These are phyloP conservation scores for Pseudomonodictys pantanalensis DNA, from an alignment of 495 filamentous ascomycete genomes.

Conservation along the genomic window DNA sequence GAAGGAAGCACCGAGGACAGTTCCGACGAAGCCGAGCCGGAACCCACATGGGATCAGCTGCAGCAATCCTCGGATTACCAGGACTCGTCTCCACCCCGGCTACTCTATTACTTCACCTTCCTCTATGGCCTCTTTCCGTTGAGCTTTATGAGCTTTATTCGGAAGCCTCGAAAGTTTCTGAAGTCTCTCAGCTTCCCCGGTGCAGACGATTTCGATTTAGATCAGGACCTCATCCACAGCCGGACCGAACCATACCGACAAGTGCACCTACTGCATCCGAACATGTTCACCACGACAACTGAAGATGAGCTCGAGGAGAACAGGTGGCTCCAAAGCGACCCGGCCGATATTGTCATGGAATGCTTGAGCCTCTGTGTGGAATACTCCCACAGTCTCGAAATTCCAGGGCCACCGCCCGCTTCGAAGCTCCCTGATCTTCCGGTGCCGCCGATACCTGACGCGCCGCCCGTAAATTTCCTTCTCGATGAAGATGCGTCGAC, in stretches of 20 bases:
- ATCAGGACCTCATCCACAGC: constrained; percentile 65
- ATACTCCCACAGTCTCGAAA: constrained; percentile 35
- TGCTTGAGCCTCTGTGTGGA: constrained; percentile 57
- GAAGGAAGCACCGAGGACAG: background rate
- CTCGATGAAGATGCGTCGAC: constrained; percentile 34
- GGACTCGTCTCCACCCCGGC: constrained; percentile 61
- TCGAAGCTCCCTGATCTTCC: constrained; percentile 43
- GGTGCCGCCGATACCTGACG: constrained; percentile 36
- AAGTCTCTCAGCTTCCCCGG: constrained; percentile 59
- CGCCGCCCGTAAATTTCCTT: constrained; percentile 39
- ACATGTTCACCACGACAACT: constrained; percentile 67
- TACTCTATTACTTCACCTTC: constrained; percentile 74
- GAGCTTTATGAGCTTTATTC: constrained; percentile 72
- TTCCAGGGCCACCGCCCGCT: constrained; percentile 39
- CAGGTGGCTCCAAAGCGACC: constrained; percentile 69
- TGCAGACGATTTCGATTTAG: constrained; percentile 66
- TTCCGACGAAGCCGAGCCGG: constrained; percentile 16
- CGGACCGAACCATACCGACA: constrained; percentile 65
- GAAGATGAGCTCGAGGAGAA: constrained; percentile 70
- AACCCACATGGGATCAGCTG: constrained; percentile 57
- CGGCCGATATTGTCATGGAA: constrained; percentile 66
- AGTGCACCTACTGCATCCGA: constrained; percentile 67
- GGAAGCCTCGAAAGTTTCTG: constrained; percentile 69
- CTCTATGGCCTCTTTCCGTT: constrained; percentile 77
- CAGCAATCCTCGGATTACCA: constrained; percentile 55